Evolutionary conservation across 768 basidiomycete genomes (phyloP), one percentile per base, ranked within the genome.

Genomic region (Lactarius evosmus): DNA sequence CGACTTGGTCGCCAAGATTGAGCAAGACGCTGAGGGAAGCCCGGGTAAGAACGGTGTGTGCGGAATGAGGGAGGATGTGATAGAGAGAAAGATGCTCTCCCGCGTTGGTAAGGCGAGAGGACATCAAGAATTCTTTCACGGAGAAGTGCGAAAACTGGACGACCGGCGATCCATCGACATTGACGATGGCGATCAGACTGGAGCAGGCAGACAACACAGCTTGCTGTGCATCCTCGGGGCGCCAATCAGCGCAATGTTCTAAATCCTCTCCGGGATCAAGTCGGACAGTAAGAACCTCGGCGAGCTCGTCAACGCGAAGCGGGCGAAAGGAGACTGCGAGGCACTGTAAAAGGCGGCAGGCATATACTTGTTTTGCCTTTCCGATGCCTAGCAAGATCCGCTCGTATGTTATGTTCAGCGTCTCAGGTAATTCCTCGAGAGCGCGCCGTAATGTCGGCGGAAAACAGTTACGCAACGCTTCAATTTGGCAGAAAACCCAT

Each of bases 271-370:
- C 25, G 9, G 25, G 7, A 3, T 53, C 41, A 14, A 55, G 54
- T 27, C n/a, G 34, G 11, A 46, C 4, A 16, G 32, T n/a, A 34
- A 61, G 52, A 17, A 61, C n/a, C 7, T 61, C 52, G 0, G 53
- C 60, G 1, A 61, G 60, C 38, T 61, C 60, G 17, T 61, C 60
- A 3, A 55, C 53, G 29, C 52, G 33, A 25, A 61, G 60, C 2
- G 52, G 60, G 6, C 41, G 52, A 55, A 53, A 2, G 17, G 60
- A 19, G 7, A 44, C 25, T 1, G 40, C 5, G 8, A 55, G 17
- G 27, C 60, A 61, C 33, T 61, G 52, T 2, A 61, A 44, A 1
- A 61, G 25, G 2, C 52, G 60, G 4, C 29, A 38, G 3, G 52
- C 52, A 27, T 38, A 32, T 41, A 33, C 19, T 22, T n/a, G 29